Percentiles rank a stretch among this genome's conserved stretches.
Evolutionary conservation across 805 yeast genomes (phyloP).

Genomic region (Lipomyces starkeyi): DNA sequence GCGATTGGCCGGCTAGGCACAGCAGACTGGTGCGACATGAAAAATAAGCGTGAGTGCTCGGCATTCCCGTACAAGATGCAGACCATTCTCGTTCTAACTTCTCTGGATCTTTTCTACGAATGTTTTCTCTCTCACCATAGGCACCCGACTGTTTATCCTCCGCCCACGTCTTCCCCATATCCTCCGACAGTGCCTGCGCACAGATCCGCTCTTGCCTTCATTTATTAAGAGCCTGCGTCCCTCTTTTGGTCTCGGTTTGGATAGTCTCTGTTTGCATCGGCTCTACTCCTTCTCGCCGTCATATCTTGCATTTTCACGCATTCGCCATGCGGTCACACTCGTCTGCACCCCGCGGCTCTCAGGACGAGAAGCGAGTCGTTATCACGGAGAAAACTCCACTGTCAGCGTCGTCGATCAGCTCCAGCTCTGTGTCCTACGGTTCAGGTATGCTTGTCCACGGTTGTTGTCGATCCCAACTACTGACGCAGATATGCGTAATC

Average conservation of each 20-base stretch:
- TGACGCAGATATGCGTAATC: neutral
- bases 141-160: neutral
- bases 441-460: slow-evolving; percentile 13
- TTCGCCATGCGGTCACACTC: neutral
- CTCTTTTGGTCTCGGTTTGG: neutral
- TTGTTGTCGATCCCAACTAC: neutral
- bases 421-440: slow-evolving; percentile 17
- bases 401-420: slow-evolving; percentile 8
- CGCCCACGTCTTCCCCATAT: neutral
- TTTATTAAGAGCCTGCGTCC: neutral
- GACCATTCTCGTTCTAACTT: no score
- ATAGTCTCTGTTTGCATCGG: neutral
- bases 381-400: slow-evolving; percentile 29
- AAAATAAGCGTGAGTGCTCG: no score
- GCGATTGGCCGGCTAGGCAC: no score
- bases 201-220: neutral
- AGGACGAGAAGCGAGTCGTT: slow-evolving; percentile 32
- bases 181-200: neutral
- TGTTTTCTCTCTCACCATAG: no score
- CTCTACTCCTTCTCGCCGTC: neutral
- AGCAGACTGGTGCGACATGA: no score
- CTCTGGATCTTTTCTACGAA: neutral
- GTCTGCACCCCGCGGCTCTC: slow-evolving; percentile 13
- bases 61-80: no score
- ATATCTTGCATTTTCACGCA: neutral